Conservation (phyloP, 371 early-diverging fungal species). For the Apophysomyces sp. region DNA sequence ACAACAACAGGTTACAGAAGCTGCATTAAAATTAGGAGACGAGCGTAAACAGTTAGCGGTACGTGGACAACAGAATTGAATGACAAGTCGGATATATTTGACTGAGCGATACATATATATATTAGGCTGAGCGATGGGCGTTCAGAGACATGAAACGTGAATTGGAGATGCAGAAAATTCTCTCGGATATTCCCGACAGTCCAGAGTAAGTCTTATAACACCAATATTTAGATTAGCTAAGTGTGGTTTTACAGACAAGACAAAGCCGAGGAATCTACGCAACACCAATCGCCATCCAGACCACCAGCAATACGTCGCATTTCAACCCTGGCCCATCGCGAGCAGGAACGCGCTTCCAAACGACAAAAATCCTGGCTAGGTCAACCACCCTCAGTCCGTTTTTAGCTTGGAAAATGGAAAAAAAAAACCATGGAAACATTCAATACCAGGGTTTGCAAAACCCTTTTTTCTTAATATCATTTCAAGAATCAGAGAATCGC, state of each 20-base stretch:
- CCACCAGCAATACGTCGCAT: not conserved
- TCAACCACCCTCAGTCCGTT: no score
- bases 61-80: not conserved
- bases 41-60: slow-evolving; percentile 33
- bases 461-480: no score
- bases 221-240: not conserved
- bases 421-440: no score
- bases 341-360: no score
- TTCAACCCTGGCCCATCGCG: not conserved
- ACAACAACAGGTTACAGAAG: slow-evolving; percentile 28
- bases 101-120: no score
- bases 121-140: slow-evolving; percentile 40
- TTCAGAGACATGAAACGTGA: slow-evolving; percentile 36
- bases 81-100: no score
- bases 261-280: not conserved
- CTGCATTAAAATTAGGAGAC: slow-evolving; percentile 35
- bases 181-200: slow-evolving; percentile 5
- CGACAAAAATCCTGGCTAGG: no score
- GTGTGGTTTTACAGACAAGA: not conserved
- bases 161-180: slow-evolving; percentile 19
- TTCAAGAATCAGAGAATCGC: no score
- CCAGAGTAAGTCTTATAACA: not conserved
- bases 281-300: not conserved
- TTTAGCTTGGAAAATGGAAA: no score
- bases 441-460: no score